Conservation (phyloP, 371 early-diverging fungal genomes). For the Mucor plumbeus region DNA sequence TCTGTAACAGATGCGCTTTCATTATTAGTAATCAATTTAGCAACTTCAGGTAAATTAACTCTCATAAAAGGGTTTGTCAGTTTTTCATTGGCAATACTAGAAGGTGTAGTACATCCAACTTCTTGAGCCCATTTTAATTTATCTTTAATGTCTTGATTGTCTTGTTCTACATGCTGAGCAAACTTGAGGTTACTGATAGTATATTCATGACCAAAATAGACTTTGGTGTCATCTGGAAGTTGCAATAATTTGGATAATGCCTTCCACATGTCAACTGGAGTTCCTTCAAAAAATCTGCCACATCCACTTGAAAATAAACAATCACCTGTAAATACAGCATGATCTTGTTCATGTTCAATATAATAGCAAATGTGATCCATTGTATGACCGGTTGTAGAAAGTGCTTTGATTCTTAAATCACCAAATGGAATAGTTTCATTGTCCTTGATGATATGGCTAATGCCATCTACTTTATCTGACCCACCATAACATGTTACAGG, state of each 20-base stretch:
- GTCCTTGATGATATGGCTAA: slow-evolving; percentile 68
- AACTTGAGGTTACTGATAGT: slow-evolving; percentile 71
- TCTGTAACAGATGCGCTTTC: slow-evolving; percentile 26
- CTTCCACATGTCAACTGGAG: slow-evolving; percentile 81
- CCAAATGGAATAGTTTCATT: slow-evolving; percentile 71
- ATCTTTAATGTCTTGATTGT: slow-evolving; percentile 43
- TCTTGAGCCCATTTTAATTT: slow-evolving; percentile 65
- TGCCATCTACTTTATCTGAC: slow-evolving; percentile 52
- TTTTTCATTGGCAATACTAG: slow-evolving; percentile 82
- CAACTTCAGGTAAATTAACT: slow-evolving; percentile 40
- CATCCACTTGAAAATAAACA: slow-evolving; percentile 70
- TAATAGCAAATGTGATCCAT: slow-evolving; percentile 62
- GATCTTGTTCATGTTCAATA: slow-evolving; percentile 24
- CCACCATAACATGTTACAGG: slow-evolving; percentile 51
- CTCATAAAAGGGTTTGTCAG: slow-evolving; percentile 90
- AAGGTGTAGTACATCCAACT: slow-evolving; percentile 73
- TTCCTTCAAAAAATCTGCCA: slow-evolving; percentile 95
- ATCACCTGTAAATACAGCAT: slow-evolving; percentile 42
- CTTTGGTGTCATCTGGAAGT: slow-evolving; percentile 81
- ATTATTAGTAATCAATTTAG: slow-evolving; percentile 12
- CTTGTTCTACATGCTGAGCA: slow-evolving; percentile 44
- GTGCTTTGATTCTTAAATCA: slow-evolving; percentile 49
- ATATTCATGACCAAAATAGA: slow-evolving; percentile 95
- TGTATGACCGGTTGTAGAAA: slow-evolving; percentile 85
- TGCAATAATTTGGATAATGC: slow-evolving; percentile 70